Conservation (phyloP, 2,329 filamentous ascomycete genomes). For the Verticillium zaregamsianum region DNA sequence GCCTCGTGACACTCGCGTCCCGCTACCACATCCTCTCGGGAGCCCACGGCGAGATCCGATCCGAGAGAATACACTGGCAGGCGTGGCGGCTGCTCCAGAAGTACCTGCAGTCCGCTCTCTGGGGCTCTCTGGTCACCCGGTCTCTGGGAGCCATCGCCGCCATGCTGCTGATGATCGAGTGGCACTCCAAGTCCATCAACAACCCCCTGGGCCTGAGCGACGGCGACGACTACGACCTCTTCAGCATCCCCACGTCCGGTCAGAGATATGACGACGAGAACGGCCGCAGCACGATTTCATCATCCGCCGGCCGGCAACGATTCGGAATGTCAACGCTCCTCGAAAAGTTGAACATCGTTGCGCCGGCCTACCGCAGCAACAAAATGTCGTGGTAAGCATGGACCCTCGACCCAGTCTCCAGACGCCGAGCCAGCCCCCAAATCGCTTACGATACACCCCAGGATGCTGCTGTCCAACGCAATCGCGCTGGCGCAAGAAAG, state of each 20-base stretch:
- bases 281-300: background rate
- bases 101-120: background rate
- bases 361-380: background rate
- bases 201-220: background rate
- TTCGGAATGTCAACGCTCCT: background rate
- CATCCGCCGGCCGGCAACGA: background rate
- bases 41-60: background rate
- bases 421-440: background rate
- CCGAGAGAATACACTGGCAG: background rate
- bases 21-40: background rate
- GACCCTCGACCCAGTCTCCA: background rate
- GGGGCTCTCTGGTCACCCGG: background rate
- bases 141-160: background rate
- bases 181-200: conserved; percentile 1
- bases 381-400: background rate
- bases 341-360: background rate
- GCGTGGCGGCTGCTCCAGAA: background rate
- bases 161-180: conserved; percentile 1
- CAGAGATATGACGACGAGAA: background rate
- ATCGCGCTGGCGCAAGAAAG: background rate
- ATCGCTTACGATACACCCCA: background rate
- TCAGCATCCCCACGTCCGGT: background rate
- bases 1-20: background rate
- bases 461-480: background rate
- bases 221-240: background rate